Conservation (phyloP, 345 rosid genomes). For the Salix udensis region DNA sequence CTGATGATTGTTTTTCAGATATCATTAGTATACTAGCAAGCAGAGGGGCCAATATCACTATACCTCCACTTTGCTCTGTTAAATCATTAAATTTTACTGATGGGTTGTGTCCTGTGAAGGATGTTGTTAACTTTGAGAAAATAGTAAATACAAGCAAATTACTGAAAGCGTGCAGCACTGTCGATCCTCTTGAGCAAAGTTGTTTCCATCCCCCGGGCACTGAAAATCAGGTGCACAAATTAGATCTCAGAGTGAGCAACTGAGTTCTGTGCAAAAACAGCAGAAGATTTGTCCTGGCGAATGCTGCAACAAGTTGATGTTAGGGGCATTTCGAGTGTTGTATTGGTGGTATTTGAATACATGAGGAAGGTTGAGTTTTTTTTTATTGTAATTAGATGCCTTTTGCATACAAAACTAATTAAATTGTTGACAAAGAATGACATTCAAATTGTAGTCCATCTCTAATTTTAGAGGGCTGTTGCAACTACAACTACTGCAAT, state of each 20-base stretch:
- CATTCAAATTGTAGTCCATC: no score
- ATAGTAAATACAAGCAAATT: conserved; percentile 69
- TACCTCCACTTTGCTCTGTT: conserved; percentile 71
- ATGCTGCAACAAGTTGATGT: no score
- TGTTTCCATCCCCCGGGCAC: no score
- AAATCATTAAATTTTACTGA: conserved; percentile 81
- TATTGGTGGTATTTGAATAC: background rate
- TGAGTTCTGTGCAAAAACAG: no score
- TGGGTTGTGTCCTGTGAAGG: conserved; percentile 81
- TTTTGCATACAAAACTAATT: no score
- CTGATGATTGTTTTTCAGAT: conserved; percentile 96
- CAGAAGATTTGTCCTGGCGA: no score
- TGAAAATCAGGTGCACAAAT: no score
- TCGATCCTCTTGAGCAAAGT: conserved; percentile 44
- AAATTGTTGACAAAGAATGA: no score
- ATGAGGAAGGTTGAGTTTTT: background rate
- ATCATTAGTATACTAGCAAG: conserved; percentile 74
- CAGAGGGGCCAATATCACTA: conserved; percentile 70
- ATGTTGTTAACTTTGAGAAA: conserved; percentile 60
- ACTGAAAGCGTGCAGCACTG: conserved; percentile 68
- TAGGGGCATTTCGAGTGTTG: background rate
- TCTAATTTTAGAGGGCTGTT: no score
- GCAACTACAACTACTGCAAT: no score
- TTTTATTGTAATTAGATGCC: no score
- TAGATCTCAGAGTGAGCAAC: no score